These are phyloP conservation scores for Yamadazyma nakazawae DNA, from an alignment of 805 yeast genomes.

Conservation along the genomic window DNA sequence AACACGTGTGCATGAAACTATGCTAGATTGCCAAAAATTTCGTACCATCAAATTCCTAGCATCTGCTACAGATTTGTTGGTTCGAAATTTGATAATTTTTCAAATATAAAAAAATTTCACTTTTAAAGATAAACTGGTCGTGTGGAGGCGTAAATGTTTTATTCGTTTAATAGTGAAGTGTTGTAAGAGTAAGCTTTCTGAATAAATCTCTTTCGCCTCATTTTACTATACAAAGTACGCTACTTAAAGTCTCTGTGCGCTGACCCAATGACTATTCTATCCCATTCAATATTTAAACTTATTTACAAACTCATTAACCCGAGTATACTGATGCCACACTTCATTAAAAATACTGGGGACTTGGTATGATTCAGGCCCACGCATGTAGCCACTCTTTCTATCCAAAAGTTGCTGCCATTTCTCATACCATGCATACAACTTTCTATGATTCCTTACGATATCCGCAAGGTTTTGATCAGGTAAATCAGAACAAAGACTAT, in stretches of 20 bases:
- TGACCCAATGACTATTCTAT: neutral
- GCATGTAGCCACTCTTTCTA: neutral
- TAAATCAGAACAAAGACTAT: conserved; percentile 5
- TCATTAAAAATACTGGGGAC: conserved; percentile 38
- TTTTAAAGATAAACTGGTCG: neutral
- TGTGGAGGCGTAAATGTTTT: neutral
- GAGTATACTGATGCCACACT: conserved; percentile 10
- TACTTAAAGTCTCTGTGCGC: no score
- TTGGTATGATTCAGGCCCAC: conserved; percentile 23
- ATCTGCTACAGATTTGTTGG: neutral
- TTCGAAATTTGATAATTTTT: neutral
- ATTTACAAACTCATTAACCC: neutral
- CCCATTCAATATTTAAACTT: neutral
- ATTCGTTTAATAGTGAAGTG: no score
- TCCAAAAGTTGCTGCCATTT: neutral
- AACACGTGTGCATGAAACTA: conserved; percentile 8
- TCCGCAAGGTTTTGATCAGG: conserved; percentile 11
- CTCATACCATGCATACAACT: conserved; percentile 5
- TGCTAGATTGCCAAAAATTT: conserved; percentile 8
- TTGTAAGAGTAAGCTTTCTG: no score
- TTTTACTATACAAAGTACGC: no score
- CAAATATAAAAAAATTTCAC: neutral
- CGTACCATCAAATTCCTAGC: neutral
- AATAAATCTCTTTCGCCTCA: no score
- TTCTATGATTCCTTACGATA: conserved; percentile 6